Evolutionary conservation across 345 rosid genomes (phyloP).

Genomic region (Arabis alpina): DNA sequence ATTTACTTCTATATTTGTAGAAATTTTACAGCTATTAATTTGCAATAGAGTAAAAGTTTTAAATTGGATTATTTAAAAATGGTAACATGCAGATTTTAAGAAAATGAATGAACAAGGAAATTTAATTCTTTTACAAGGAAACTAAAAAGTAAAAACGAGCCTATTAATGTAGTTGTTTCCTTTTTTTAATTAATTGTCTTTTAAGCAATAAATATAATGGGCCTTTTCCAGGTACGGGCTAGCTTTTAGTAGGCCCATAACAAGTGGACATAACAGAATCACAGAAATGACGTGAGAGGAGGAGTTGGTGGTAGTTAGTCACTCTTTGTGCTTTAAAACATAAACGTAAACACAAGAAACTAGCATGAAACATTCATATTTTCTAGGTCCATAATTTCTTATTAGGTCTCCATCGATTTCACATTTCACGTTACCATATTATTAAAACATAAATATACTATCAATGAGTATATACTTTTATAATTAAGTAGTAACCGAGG

Average conservation of each 20-base stretch:
- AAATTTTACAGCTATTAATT: slow-evolving; percentile 3
- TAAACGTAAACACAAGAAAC: slow-evolving; percentile 20
- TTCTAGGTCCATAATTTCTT: slow-evolving; percentile 3
- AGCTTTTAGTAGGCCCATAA: not conserved
- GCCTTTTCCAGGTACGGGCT: not conserved
- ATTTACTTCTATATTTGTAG: not conserved
- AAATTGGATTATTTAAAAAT: not conserved
- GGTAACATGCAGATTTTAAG: not conserved
- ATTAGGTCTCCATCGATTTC: not conserved
- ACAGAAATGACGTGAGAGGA: slow-evolving; percentile 26
- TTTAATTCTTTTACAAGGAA: not conserved
- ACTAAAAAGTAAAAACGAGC: no score
- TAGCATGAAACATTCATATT: slow-evolving; percentile 27
- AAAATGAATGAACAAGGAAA: not conserved
- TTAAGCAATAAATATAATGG: slow-evolving; percentile 2
- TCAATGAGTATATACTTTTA: no score
- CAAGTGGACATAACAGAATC: not conserved
- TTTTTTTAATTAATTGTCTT: not conserved
- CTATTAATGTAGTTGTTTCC: no score
- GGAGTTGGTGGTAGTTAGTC: slow-evolving; percentile 28
- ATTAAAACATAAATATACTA: not conserved
- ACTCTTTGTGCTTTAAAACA: not conserved
- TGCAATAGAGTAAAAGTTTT: not conserved
- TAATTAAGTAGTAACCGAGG: no score
- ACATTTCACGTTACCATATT: not conserved